Conservation (phyloP, 169 alveolate species). For the Plasmodium inui region DNA sequence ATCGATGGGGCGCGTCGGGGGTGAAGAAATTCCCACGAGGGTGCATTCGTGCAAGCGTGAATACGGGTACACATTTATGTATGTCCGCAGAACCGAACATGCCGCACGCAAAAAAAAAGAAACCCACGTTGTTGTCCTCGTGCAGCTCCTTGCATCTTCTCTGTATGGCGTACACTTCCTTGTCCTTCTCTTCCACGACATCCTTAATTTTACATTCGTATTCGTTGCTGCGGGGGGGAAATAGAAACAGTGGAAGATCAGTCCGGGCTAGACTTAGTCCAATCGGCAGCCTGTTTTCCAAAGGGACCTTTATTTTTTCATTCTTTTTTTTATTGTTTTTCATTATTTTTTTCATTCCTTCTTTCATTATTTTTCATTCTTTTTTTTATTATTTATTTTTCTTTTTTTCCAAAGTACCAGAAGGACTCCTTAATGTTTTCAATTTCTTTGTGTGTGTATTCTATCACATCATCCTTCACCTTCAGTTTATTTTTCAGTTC, state of each 20-base stretch:
- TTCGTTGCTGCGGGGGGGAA: conserved; percentile 31
- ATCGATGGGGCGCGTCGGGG: background rate
- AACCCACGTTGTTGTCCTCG: conserved; percentile 44
- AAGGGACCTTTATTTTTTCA: background rate
- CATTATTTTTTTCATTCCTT: too few species aligned
- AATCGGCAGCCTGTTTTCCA: background rate
- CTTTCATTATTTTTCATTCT: too few species aligned
- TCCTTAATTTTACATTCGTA: conserved; percentile 57
- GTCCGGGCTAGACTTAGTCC: background rate
- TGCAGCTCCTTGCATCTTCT: conserved; percentile 49
- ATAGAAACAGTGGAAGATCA: background rate
- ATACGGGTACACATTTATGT: background rate
- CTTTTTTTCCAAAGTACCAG: conserved; percentile 29
- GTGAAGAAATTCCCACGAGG: background rate
- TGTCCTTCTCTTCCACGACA: conserved; percentile 57
- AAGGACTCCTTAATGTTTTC: conserved; percentile 70
- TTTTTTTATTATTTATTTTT: background rate
- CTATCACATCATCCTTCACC: conserved; percentile 60
- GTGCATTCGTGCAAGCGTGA: background rate
- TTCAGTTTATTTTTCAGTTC: conserved; percentile 55
- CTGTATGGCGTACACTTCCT: conserved; percentile 26
- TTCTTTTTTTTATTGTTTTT: too few species aligned
- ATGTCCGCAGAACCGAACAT: too few species aligned
- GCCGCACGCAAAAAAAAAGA: background rate
- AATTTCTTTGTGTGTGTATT: conserved; percentile 61